A percentile compares a stretch with the other conserved stretches of the same genome.
phyloP scores from a whole-genome alignment of 2,329 filamentous ascomycete species.

The Tolypocladium cylindrosporum region DNA sequence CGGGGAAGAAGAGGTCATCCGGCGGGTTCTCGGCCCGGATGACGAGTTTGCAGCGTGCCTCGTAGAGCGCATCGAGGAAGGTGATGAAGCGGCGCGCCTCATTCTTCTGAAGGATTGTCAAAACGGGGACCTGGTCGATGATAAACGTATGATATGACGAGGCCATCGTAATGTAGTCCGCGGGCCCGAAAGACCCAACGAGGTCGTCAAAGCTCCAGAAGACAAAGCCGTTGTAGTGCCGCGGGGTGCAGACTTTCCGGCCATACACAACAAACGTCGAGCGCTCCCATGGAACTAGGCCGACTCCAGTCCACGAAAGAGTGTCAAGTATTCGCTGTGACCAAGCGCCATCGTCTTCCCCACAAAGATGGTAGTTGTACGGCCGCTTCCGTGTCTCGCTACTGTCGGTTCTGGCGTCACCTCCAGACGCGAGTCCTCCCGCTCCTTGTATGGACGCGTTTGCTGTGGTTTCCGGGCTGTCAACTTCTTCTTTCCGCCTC shows the following conservation, averaged over 20 bases:
- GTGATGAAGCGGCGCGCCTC: conserved; percentile 75
- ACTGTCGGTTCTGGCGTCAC: not conserved
- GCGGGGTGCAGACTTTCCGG: conserved; percentile 48
- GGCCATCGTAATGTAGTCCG: conserved; percentile 74
- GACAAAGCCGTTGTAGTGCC: conserved; percentile 45
- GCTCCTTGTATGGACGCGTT: not conserved
- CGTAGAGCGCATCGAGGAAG: conserved; percentile 69
- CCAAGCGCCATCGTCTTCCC: conserved; percentile 19
- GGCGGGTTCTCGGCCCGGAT: conserved; percentile 58
- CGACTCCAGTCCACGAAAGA: conserved; percentile 11
- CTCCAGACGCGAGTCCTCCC: not conserved
- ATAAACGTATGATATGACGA: conserved; percentile 73
- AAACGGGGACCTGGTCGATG: conserved; percentile 57
- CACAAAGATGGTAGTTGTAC: conserved; percentile 17
- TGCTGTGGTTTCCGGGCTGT: conserved; percentile 2
- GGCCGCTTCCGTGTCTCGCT: conserved; percentile 14
- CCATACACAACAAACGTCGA: conserved; percentile 48
- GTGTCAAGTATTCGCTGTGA: conserved; percentile 10
- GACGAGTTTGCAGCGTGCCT: conserved; percentile 68
- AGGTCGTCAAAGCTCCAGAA: conserved; percentile 61
- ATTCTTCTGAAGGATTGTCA: conserved; percentile 63
- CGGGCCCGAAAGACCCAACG: conserved; percentile 61
- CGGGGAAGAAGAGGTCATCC: conserved; percentile 71
- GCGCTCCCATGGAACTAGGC: conserved; percentile 28
- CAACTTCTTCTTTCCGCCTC: conserved; percentile 42